Percentiles rank a stretch among this genome's conserved stretches.
Evolutionary conservation across 75 land plant genomes (phyloP).

Genomic region (Sequoiadendron giganteum): DNA sequence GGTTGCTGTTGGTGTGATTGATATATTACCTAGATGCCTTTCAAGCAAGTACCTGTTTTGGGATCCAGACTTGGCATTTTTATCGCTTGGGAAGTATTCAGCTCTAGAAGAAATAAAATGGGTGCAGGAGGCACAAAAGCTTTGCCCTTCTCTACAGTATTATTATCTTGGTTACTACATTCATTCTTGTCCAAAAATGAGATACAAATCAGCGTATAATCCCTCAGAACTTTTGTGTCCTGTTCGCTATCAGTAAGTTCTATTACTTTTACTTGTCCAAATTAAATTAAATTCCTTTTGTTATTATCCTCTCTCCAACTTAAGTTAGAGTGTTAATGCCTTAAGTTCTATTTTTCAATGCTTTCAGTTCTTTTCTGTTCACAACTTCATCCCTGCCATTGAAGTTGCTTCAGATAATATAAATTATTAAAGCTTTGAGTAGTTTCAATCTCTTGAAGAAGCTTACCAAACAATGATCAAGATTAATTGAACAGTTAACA

Average conservation of each 20-base stretch:
- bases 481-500: too few relatives aligned
- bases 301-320: too few relatives aligned
- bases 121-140: constrained; percentile 61
- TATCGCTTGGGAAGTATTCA: constrained; percentile 93
- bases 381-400: too few relatives aligned
- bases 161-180: constrained; percentile 98
- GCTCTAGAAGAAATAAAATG: constrained; percentile 86
- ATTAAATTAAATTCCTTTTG: too few relatives aligned
- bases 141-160: constrained; percentile 69
- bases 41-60: constrained; percentile 97
- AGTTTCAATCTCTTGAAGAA: too few relatives aligned
- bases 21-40: constrained; percentile 87
- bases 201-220: constrained; percentile 86
- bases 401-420: too few relatives aligned
- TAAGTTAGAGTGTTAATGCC: too few relatives aligned
- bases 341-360: too few relatives aligned
- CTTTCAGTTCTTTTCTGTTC: too few relatives aligned
- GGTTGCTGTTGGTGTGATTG: constrained; percentile 95
- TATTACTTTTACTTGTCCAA: too few relatives aligned
- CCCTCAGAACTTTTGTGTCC: constrained; percentile 98
- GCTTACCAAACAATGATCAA: too few relatives aligned
- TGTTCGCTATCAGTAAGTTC: constrained; percentile 75
- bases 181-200: constrained; percentile 95
- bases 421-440: too few relatives aligned
- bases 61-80: constrained; percentile 90